Base-by-base conservation (phyloP, 2,329 filamentous ascomycete genomes). In the Alternaria sp. region DNA sequence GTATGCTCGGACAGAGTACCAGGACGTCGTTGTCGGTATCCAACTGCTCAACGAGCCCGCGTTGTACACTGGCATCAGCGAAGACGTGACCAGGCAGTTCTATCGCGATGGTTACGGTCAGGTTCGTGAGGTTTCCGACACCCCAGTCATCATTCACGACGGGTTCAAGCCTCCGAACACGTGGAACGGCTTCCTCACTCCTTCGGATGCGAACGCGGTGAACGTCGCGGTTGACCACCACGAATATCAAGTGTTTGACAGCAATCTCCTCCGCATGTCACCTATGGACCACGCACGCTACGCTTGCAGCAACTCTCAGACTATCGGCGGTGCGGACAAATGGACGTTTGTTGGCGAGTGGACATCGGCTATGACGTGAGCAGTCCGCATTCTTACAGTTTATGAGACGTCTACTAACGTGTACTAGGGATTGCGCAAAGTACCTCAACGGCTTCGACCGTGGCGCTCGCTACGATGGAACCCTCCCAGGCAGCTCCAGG, bases 161-260 rank as follows among this genome's bases (percentile, higher is more conserved):
- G 87, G 82, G 4, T 89, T 89, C 78, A 76, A 82, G 25, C 69
- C 81, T 2, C 83, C 86, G 1, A 83, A 79, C 47, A 82, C 81
- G 7, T 91, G 87, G 86, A 91, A 91, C 70, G 86, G 83, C 6
- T 88, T 87, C 76, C 82, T 90, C 69, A 86, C 82, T 3, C 80
- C 81, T 1, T 81, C 79, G 0, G 84, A 86, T 71, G 79, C 83
- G 65, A 81, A 83, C 67, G 81, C 84, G 4, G 81, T 85, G 47
- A 85, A 86, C 50, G 85, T 90, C 44, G 85, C 86, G 49, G 78
- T 92, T 65, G 90, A 92, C 72, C 88, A 89, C 61, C 90, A 92
- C 74, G 88, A 91, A 73, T 92, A 91, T 74, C 86, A 91, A 73
- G 83, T 89, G 61, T 91, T 91, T 78, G 83, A 81, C 62, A 77